Percentiles rank a stretch among this genome's conserved stretches.
Evolutionary conservation across 495 filamentous ascomycete species (phyloP).

Genomic region (Aspergillus cristatus): DNA sequence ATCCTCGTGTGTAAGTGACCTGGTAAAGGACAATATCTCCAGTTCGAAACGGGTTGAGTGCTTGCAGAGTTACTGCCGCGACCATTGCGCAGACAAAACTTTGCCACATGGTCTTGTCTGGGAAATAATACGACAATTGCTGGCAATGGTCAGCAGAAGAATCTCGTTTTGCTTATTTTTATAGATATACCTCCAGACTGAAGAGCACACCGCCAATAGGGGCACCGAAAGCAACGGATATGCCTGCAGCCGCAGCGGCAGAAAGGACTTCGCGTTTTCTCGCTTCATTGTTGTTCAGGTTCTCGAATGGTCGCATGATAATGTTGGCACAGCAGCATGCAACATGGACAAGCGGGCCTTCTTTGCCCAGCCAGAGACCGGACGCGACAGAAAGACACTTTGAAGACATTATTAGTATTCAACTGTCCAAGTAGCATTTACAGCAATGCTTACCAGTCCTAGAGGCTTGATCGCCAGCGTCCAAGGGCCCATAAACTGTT

Average conservation of each 20-base stretch:
- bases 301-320: conserved; percentile 82
- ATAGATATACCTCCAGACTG: conserved; percentile 65
- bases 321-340: conserved; percentile 96
- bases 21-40: conserved; percentile 96
- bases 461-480: conserved; percentile 86
- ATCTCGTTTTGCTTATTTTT: not conserved
- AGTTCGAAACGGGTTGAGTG: conserved; percentile 88
- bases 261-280: conserved; percentile 94
- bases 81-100: conserved; percentile 99
- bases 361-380: conserved; percentile 96
- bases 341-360: conserved; percentile 94
- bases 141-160: conserved; percentile 11
- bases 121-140: conserved; percentile 97
- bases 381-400: conserved; percentile 91
- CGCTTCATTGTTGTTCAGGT: conserved; percentile 84
- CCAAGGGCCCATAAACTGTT: conserved; percentile 86
- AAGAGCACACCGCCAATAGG: conserved; percentile 92
- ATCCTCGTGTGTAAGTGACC: conserved; percentile 83
- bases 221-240: conserved; percentile 95
- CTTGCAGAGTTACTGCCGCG: conserved; percentile 85
- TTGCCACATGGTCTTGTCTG: conserved; percentile 99
- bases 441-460: conserved; percentile 57
- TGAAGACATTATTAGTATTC: conserved; percentile 7
- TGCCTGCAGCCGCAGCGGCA: conserved; percentile 86
- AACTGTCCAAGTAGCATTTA: too few relatives aligned